phyloP scores from a whole-genome alignment of 2,329 filamentous ascomycete species.

The Phoma sp. region DNA sequence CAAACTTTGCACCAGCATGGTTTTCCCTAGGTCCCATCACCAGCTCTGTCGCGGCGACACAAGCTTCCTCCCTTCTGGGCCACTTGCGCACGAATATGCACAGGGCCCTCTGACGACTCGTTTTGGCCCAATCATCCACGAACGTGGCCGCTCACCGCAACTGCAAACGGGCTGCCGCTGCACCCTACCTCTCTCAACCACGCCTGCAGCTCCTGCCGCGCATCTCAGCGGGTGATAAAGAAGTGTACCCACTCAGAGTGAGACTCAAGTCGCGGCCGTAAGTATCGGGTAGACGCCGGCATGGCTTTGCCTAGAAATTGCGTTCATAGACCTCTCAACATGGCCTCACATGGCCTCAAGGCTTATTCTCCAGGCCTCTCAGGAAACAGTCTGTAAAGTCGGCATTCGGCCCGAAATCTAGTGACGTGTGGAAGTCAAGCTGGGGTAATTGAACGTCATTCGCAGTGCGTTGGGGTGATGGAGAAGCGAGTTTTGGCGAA shows the following conservation, averaged over 20 bases:
- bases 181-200: slow-evolving; percentile 19
- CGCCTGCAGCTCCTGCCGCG: slow-evolving; percentile 18
- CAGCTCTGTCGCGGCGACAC: slow-evolving; percentile 19
- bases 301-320: background rate
- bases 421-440: slow-evolving; percentile 30
- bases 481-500: background rate
- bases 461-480: background rate
- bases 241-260: slow-evolving; percentile 1
- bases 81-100: slow-evolving; percentile 23
- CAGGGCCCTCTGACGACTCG: slow-evolving; percentile 1
- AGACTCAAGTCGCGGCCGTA: background rate
- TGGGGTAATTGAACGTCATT: slow-evolving; percentile 27
- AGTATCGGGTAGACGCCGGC: background rate
- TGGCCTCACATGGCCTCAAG: slow-evolving; percentile 17
- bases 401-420: slow-evolving; percentile 30
- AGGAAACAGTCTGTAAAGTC: slow-evolving; percentile 40
- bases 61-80: slow-evolving; percentile 14
- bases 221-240: slow-evolving; percentile 3
- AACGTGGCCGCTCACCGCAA: slow-evolving; percentile 47
- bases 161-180: slow-evolving; percentile 19
- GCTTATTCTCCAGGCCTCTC: slow-evolving; percentile 25
- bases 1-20: slow-evolving; percentile 22
- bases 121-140: slow-evolving; percentile 45
- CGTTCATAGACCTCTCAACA: background rate
- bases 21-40: slow-evolving; percentile 11